Evolutionary conservation across 2,329 filamentous ascomycete genomes (phyloP).

Genomic region (Cadophora sp.): DNA sequence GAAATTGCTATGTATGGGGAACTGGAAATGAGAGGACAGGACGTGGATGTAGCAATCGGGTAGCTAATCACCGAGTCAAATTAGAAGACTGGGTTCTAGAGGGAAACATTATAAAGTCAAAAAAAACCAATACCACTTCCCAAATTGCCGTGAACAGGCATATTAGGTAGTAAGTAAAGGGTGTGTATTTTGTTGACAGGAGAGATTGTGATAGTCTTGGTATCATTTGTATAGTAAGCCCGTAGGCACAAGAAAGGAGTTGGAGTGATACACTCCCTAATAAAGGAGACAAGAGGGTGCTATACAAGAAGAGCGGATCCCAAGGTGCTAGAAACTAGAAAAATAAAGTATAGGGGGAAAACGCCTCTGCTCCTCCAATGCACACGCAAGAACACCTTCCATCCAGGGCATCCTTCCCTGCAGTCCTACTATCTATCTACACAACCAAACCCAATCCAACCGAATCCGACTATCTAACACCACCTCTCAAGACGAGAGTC

Average conservation of each 20-base stretch:
- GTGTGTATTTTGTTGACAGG: no score
- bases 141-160: no score
- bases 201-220: background rate
- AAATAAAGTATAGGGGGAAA: background rate
- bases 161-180: no score
- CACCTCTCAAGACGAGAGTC: background rate
- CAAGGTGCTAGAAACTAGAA: background rate
- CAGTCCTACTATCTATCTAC: background rate
- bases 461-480: background rate
- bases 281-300: slow-evolving; percentile 2
- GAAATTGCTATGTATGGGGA: background rate
- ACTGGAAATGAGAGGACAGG: no score
- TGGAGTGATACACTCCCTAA: background rate
- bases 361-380: slow-evolving; percentile 9
- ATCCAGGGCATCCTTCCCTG: background rate
- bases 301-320: slow-evolving; percentile 5
- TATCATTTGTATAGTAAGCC: background rate
- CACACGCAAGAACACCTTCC: background rate
- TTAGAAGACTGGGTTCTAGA: no score
- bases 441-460: slow-evolving; percentile 3
- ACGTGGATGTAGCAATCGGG: no score
- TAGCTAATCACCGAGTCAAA: no score
- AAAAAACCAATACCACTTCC: no score
- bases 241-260: no score
- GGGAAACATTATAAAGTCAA: no score